Percentiles rank a stretch among this genome's conserved stretches.
These are phyloP conservation scores for Sphagnum magellanicum DNA, from an alignment of 228 moss, liverwort and hornwort species.

Conservation along the genomic window DNA sequence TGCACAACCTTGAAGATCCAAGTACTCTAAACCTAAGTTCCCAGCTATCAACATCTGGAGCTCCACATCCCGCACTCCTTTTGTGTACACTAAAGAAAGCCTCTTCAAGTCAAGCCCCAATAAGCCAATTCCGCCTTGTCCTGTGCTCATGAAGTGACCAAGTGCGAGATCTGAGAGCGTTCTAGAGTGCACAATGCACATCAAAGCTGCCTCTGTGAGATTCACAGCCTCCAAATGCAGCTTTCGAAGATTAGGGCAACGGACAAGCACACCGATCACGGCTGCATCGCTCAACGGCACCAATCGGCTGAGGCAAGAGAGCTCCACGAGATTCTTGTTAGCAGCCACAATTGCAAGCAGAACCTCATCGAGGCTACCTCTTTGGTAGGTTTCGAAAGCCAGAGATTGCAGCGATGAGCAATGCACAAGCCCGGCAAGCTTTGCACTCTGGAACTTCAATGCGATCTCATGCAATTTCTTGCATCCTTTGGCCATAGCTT, in stretches of 20 bases:
- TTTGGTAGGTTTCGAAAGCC: conserved; percentile 13
- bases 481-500: conserved; percentile 26
- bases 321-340: conserved; percentile 29
- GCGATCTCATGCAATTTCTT: conserved; percentile 19
- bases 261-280: conserved; percentile 25
- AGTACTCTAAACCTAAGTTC: conserved; percentile 20
- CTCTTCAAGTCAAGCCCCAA: conserved; percentile 27
- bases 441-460: conserved; percentile 19
- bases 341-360: conserved; percentile 23
- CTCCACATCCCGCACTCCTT: conserved; percentile 22
- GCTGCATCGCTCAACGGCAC: conserved; percentile 24
- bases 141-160: conserved; percentile 18
- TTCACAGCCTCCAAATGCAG: conserved; percentile 24
- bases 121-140: conserved; percentile 24
- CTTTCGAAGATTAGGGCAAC: conserved; percentile 23
- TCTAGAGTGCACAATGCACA: conserved; percentile 36
- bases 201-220: conserved; percentile 22
- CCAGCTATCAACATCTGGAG: conserved; percentile 29
- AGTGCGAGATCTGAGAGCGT: conserved; percentile 20
- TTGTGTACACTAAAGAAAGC: conserved; percentile 16
- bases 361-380: conserved; percentile 14
- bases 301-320: conserved; percentile 15
- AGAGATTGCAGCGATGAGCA: conserved; percentile 23
- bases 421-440: conserved; percentile 21
- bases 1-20: conserved; percentile 25